These are phyloP conservation scores for Spergularia azorica DNA, from an alignment of 179 eudicot genomes.

Conservation along the genomic window DNA sequence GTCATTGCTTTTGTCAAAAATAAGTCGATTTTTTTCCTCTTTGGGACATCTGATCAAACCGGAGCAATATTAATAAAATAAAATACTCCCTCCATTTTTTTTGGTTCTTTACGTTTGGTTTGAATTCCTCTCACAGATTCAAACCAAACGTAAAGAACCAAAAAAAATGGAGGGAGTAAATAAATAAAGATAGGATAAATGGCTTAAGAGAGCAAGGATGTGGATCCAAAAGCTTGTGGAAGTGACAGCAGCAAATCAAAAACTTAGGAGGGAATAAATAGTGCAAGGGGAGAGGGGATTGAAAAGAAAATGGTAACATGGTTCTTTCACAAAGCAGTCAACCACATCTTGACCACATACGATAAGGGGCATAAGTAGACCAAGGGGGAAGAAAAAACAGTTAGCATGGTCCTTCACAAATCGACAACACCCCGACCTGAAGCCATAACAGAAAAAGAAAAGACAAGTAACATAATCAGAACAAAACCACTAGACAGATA, in stretches of 20 bases:
- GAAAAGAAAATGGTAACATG: neutral
- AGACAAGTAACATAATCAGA: neutral
- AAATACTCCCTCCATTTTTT: no score
- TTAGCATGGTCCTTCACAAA: neutral
- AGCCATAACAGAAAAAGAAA: neutral
- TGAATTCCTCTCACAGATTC: no score
- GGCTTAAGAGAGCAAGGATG: no score
- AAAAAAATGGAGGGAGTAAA: no score
- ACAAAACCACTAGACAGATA: conserved; percentile 9
- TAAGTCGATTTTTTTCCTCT: no score
- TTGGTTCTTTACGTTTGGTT: no score
- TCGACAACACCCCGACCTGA: neutral
- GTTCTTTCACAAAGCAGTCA: neutral
- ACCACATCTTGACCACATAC: neutral
- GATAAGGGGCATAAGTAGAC: no score
- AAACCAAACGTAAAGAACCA: no score
- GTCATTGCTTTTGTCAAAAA: no score
- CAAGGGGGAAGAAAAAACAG: neutral
- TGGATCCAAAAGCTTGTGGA: neutral
- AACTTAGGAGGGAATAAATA: neutral
- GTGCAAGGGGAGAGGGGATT: no score
- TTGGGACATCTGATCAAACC: no score
- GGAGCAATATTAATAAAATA: no score
- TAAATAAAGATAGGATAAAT: neutral
- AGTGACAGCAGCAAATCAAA: neutral